A percentile compares a stretch with the other conserved stretches of the same genome.
Conservation (phyloP, 768 basidiomycete genomes). For the Chalciporus piperatus region DNA sequence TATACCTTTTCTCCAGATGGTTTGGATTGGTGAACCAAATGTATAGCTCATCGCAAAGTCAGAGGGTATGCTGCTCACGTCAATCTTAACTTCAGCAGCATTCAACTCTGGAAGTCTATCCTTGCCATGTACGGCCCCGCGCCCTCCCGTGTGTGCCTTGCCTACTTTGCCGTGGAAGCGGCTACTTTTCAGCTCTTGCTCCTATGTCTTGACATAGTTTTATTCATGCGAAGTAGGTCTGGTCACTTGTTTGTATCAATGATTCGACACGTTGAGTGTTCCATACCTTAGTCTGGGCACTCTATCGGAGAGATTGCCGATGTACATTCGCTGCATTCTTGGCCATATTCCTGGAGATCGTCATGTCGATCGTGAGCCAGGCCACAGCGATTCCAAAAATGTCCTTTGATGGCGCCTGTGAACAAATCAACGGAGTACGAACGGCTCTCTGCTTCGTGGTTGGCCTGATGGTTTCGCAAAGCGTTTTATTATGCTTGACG, state of each 20-base stretch:
- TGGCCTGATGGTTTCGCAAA: constrained; percentile 10
- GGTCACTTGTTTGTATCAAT: not conserved
- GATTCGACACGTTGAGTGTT: not conserved
- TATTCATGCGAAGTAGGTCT: constrained; percentile 20
- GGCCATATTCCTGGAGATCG: constrained; percentile 6
- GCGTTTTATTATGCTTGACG: constrained; percentile 12
- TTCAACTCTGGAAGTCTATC: not conserved
- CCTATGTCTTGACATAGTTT: constrained; percentile 12
- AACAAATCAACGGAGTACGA: not conserved
- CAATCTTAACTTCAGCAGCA: constrained; percentile 6
- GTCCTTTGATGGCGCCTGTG: constrained; percentile 11
- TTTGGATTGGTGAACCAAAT: constrained; percentile 19
- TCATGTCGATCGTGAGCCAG: not conserved
- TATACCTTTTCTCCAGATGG: constrained; percentile 23
- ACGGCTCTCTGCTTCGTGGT: not conserved
- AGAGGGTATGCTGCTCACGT: not conserved
- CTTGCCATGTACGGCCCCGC: not conserved
- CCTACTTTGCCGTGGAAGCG: not conserved
- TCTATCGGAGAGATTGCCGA: constrained; percentile 6
- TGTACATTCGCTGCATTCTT: not conserved
- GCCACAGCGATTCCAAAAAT: not conserved
- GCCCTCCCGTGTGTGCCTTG: constrained; percentile 1
- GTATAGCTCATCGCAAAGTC: not conserved
- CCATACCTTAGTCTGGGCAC: constrained; percentile 9
- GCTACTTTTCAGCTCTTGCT: constrained; percentile 11